Evolutionary conservation across 2,329 filamentous ascomycete genomes (phyloP).

Genomic region (Chrysosporium queenslandicum): DNA sequence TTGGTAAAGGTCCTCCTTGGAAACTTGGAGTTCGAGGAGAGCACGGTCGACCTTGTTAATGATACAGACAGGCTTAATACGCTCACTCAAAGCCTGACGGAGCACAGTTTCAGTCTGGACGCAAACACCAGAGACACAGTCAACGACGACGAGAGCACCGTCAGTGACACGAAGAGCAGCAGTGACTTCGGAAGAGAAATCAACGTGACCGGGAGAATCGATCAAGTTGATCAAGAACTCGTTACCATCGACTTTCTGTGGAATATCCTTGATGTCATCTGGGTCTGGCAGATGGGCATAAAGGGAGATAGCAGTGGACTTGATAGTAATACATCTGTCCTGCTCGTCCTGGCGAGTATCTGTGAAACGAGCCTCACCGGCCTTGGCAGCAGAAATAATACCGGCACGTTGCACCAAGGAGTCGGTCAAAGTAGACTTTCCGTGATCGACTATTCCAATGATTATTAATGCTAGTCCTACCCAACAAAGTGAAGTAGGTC

Average conservation of each 20-base stretch:
- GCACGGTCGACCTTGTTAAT: slow-evolving; percentile 99
- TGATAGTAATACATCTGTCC: slow-evolving; percentile 99
- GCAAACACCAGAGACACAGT: slow-evolving; percentile 99
- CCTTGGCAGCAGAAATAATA: slow-evolving; percentile 98
- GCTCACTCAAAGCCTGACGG: slow-evolving; percentile 97
- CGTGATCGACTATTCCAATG: slow-evolving; percentile 68
- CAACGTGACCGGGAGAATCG: slow-evolving; percentile 99
- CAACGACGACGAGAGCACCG: slow-evolving; percentile 98
- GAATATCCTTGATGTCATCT: slow-evolving; percentile 92
- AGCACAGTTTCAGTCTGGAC: slow-evolving; percentile 99
- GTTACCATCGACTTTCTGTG: slow-evolving; percentile 74
- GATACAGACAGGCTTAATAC: slow-evolving; percentile 98
- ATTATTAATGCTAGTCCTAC: not conserved
- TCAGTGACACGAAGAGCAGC: slow-evolving; percentile 99
- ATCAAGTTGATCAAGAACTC: slow-evolving; percentile 99
- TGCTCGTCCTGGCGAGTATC: slow-evolving; percentile 97
- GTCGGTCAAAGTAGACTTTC: slow-evolving; percentile 99
- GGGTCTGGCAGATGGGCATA: slow-evolving; percentile 71
- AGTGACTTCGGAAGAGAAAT: slow-evolving; percentile 99
- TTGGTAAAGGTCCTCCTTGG: slow-evolving; percentile 99
- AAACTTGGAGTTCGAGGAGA: slow-evolving; percentile 95
- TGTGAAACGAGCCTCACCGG: slow-evolving; percentile 89
- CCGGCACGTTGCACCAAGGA: slow-evolving; percentile 97
- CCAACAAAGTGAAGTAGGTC: not conserved
- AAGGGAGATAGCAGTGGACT: slow-evolving; percentile 98